Evolutionary conservation across 306 rosid species (phyloP).

Genomic region (Phaseolus lunatus): DNA sequence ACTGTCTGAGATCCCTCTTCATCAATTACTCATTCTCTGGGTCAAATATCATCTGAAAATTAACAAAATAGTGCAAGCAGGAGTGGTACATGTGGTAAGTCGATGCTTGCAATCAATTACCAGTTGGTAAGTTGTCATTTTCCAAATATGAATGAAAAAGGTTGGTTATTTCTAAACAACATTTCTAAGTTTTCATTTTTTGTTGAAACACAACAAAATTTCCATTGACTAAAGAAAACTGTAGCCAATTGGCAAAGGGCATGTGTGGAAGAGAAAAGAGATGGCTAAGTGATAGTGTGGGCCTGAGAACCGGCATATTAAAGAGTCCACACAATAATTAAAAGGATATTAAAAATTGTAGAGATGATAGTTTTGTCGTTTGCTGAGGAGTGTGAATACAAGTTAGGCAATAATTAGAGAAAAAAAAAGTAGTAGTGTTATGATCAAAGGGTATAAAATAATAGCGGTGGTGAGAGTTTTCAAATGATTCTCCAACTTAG

Average conservation of each 20-base stretch:
- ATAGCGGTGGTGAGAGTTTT: not conserved
- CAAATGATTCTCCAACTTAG: conserved; percentile 29
- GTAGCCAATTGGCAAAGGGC: conserved; percentile 43
- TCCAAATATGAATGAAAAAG: conserved; percentile 33
- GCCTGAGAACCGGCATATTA: conserved; percentile 40
- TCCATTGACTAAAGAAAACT: conserved; percentile 39
- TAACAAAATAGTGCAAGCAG: conserved; percentile 14
- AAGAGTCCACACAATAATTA: conserved; percentile 34
- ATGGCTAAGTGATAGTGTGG: conserved; percentile 19
- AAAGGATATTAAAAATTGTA: conserved; percentile 19
- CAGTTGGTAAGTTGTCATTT: conserved; percentile 42
- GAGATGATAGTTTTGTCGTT: conserved; percentile 43
- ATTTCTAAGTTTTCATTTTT: conserved; percentile 28
- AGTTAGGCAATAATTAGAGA: conserved; percentile 42
- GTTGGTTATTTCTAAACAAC: conserved; percentile 10
- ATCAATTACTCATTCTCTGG: conserved; percentile 29
- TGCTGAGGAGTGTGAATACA: conserved; percentile 35
- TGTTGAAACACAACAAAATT: not conserved
- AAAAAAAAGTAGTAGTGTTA: conserved; percentile 8
- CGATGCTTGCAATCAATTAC: conserved; percentile 44
- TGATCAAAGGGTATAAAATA: conserved; percentile 39
- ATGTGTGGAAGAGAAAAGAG: not conserved
- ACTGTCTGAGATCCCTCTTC: conserved; percentile 21
- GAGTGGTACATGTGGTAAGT: conserved; percentile 39
- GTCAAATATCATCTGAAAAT: conserved; percentile 38